A percentile compares a stretch with the other conserved stretches of the same genome.
Evolutionary conservation across 176 grass and related monocot species (phyloP).

Genomic region (Calamus simplicifolius): DNA sequence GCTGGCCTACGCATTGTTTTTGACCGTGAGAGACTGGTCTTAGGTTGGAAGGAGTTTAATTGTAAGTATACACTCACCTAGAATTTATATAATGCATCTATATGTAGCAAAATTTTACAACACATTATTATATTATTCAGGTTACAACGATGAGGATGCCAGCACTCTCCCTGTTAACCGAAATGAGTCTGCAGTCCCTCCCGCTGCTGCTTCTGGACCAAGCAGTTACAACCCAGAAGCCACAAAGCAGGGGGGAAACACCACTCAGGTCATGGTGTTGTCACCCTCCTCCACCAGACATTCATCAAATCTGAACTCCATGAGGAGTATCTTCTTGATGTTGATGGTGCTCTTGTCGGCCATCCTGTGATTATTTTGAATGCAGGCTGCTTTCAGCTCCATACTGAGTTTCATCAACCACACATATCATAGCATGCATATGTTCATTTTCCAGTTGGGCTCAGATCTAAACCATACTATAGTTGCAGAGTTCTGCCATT

Average conservation of each 20-base stretch:
- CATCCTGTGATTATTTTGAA: conserved; percentile 29
- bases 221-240: conserved; percentile 34
- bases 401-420: no score
- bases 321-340: not conserved
- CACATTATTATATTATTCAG: conserved; percentile 17
- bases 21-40: conserved; percentile 51
- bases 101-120: not conserved
- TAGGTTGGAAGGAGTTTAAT: conserved; percentile 70
- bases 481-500: no score
- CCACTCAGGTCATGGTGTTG: conserved; percentile 20
- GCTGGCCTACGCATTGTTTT: conserved; percentile 74
- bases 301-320: conserved; percentile 16
- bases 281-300: conserved; percentile 10
- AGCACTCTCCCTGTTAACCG: conserved; percentile 26
- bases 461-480: no score
- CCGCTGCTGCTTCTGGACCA: conserved; percentile 23
- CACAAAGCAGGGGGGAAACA: conserved; percentile 15
- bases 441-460: no score
- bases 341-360: conserved; percentile 19
- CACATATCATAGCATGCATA: no score
- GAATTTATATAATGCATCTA: no score
- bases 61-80: conserved; percentile 39
- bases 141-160: conserved; percentile 32
- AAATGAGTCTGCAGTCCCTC: conserved; percentile 28
- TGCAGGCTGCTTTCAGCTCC: not conserved